phyloP scores from a whole-genome alignment of 495 filamentous ascomycete species.

The Hypomontagnella monticulosa region DNA sequence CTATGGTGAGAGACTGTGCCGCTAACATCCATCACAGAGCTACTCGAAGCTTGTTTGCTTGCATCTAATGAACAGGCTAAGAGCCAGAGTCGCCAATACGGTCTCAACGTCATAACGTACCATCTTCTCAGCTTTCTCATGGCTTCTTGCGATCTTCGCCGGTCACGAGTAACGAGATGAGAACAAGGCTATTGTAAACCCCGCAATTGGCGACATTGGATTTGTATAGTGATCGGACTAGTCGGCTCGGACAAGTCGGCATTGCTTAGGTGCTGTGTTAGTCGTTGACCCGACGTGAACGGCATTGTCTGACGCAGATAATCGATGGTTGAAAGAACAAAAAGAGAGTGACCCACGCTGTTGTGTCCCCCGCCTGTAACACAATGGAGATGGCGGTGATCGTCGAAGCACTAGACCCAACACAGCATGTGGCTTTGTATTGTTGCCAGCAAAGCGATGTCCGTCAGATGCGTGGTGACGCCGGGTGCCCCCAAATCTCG shows the following conservation, averaged over 20 bases:
- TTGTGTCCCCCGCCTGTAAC: constrained; percentile 15
- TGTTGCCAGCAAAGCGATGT: constrained; percentile 39
- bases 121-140: constrained; percentile 9
- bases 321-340: constrained; percentile 23
- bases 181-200: constrained; percentile 29
- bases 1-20: constrained; percentile 8
- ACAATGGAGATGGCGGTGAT: constrained; percentile 31
- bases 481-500: constrained; percentile 32
- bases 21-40: background rate
- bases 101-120: constrained; percentile 33
- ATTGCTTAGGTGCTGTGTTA: constrained; percentile 21
- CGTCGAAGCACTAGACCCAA: constrained; percentile 35
- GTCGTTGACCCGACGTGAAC: constrained; percentile 20
- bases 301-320: constrained; percentile 40
- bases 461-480: constrained; percentile 35
- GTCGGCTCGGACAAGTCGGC: constrained; percentile 23
- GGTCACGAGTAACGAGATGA: constrained; percentile 17
- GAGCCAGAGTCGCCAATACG: background rate
- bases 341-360: constrained; percentile 11
- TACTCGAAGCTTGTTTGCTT: background rate
- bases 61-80: background rate
- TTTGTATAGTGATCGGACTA: constrained; percentile 15
- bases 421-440: constrained; percentile 38
- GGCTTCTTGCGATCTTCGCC: background rate
- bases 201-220: constrained; percentile 30